Conservation (phyloP, 2,329 filamentous ascomycete species). For the Diaporthe velutina region DNA sequence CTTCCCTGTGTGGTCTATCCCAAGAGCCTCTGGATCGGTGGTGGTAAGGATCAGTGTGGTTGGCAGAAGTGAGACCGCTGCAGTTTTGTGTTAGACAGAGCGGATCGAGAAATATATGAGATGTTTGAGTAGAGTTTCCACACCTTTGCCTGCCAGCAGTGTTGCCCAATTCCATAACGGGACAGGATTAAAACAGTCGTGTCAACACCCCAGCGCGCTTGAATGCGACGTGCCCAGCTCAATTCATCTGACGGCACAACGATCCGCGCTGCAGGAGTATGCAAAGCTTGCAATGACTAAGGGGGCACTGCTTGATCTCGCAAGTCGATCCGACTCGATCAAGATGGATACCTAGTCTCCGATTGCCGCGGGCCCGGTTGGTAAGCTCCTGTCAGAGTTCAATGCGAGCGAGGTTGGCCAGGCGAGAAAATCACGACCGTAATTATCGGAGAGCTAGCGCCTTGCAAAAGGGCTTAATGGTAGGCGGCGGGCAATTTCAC, state of each 20-base stretch:
- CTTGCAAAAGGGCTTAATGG: neutral
- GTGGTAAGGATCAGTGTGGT: slow-evolving; percentile 45
- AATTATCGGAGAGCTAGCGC: neutral
- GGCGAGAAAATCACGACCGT: slow-evolving; percentile 9
- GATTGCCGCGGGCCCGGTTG: slow-evolving; percentile 21
- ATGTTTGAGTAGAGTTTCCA: slow-evolving; percentile 40
- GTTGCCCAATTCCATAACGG: slow-evolving; percentile 57
- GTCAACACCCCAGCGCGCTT: slow-evolving; percentile 43
- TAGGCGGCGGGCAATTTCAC: slow-evolving; percentile 6
- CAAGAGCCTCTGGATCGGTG: slow-evolving; percentile 44
- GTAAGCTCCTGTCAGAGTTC: slow-evolving; percentile 27
- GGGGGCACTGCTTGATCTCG: slow-evolving; percentile 15
- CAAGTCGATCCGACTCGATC: slow-evolving; percentile 21
- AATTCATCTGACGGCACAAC: slow-evolving; percentile 42
- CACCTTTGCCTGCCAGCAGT: slow-evolving; percentile 55
- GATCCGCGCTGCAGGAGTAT: slow-evolving; percentile 21
- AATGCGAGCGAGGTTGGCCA: slow-evolving; percentile 20
- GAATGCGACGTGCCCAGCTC: slow-evolving; percentile 37
- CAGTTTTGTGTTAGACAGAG: slow-evolving; percentile 25
- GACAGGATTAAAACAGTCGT: slow-evolving; percentile 42
- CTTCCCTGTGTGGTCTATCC: slow-evolving; percentile 49
- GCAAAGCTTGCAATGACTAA: slow-evolving; percentile 36
- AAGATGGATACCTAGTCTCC: slow-evolving; percentile 7
- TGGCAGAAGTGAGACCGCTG: slow-evolving; percentile 49
- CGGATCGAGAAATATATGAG: slow-evolving; percentile 13